Evolutionary conservation across 2,329 filamentous ascomycete species (phyloP).

Genomic region (Golovinomyces cichoracearum): DNA sequence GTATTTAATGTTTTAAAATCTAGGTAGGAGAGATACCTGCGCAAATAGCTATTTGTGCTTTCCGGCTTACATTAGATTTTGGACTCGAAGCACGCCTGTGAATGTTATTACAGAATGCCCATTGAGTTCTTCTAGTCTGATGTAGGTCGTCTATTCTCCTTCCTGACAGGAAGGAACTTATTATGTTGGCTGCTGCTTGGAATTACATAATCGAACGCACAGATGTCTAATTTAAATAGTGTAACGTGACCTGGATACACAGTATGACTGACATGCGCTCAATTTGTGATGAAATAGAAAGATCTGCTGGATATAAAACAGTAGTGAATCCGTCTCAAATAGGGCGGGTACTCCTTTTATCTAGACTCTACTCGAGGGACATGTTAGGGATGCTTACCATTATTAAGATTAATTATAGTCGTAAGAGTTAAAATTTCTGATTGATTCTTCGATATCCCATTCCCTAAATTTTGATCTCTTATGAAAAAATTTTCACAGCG

Average conservation of each 20-base stretch:
- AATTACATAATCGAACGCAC: background rate
- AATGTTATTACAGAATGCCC: background rate
- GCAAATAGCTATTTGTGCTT: background rate
- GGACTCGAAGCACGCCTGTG: conserved; percentile 1
- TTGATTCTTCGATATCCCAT: too few species aligned
- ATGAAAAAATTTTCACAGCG: too few species aligned
- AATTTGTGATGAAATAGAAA: too few species aligned
- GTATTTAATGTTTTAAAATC: background rate
- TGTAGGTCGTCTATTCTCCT: background rate
- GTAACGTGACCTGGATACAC: background rate
- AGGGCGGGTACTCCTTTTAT: too few species aligned
- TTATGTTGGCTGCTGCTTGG: background rate
- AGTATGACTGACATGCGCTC: too few species aligned
- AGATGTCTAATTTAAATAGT: background rate
- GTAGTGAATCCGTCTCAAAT: too few species aligned
- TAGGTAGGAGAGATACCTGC: background rate
- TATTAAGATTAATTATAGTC: too few species aligned
- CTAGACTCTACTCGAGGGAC: too few species aligned
- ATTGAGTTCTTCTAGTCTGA: background rate
- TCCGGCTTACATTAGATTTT: background rate
- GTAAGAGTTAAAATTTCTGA: too few species aligned
- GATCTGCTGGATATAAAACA: too few species aligned
- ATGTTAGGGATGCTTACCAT: too few species aligned
- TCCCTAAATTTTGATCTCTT: too few species aligned
- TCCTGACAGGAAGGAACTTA: background rate